phyloP scores from a whole-genome alignment of 2,329 filamentous ascomycete species.

The Aureobasidium sp. region DNA sequence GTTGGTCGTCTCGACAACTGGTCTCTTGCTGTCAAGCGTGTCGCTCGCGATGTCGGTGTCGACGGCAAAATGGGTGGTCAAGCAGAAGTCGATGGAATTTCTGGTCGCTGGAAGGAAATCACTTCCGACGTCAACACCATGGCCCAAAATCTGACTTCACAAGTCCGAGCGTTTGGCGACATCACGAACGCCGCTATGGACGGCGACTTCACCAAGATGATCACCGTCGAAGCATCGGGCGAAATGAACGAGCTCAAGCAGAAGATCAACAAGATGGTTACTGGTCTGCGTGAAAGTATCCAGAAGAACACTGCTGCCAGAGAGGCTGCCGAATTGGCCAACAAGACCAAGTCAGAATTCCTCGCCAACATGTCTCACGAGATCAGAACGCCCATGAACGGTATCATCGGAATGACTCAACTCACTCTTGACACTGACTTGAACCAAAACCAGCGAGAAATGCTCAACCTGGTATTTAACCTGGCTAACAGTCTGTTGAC shows the following conservation, averaged over 20 bases:
- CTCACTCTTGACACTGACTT: constrained; percentile 88
- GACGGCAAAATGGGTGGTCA: constrained; percentile 98
- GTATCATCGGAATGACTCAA: constrained; percentile 97
- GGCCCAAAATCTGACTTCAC: constrained; percentile 74
- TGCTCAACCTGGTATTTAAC: constrained; percentile 97
- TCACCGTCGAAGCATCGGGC: constrained; percentile 93
- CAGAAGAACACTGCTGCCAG: constrained; percentile 92
- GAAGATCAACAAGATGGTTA: constrained; percentile 99
- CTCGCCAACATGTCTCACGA: constrained; percentile 98
- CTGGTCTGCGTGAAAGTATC: constrained; percentile 88
- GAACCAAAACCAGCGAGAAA: constrained; percentile 91
- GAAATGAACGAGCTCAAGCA: constrained; percentile 99
- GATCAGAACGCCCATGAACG: constrained; percentile 95
- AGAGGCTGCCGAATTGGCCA: constrained; percentile 91
- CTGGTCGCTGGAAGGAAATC: constrained; percentile 96
- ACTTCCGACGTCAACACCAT: constrained; percentile 95
- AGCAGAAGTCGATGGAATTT: constrained; percentile 84
- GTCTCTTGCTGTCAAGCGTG: constrained; percentile 90
- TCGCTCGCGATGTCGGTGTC: constrained; percentile 92
- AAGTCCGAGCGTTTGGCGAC: constrained; percentile 95
- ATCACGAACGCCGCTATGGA: constrained; percentile 97
- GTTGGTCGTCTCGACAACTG: constrained; percentile 91
- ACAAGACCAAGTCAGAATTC: constrained; percentile 98
- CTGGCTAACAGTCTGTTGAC: constrained; percentile 91
- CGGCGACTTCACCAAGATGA: constrained; percentile 92